Evolutionary conservation across 345 rosid genomes (phyloP).

Genomic region (Gossypium anomalum): DNA sequence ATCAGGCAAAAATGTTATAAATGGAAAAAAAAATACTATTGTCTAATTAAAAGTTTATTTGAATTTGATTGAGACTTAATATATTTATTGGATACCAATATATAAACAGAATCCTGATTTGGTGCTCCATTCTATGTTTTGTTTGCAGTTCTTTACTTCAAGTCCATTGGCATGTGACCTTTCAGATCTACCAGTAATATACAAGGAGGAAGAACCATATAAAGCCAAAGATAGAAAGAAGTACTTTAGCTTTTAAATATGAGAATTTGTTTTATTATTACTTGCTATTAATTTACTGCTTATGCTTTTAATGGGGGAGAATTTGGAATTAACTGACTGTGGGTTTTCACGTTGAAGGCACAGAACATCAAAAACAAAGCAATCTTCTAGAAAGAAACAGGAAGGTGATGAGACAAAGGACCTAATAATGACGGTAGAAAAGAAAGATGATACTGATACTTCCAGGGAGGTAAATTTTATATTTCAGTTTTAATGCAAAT

Average conservation of each 20-base stretch:
- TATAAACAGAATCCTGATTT: not conserved
- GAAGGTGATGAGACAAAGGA: conserved; percentile 23
- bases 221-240: conserved; percentile 28
- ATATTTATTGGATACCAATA: too few species aligned
- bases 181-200: conserved; percentile 43
- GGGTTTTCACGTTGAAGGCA: conserved; percentile 20
- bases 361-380: conserved; percentile 27
- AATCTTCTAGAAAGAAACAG: conserved; percentile 13
- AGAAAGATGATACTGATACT: conserved; percentile 33
- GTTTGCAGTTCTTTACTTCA: conserved; percentile 48
- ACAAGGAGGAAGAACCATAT: conserved; percentile 31
- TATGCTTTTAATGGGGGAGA: not conserved
- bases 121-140: not conserved
- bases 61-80: too few species aligned
- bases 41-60: too few species aligned
- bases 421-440: not conserved
- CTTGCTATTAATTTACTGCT: not conserved
- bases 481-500: not conserved
- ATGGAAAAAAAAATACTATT: too few species aligned
- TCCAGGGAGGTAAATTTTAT: conserved; percentile 40
- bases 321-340: not conserved
- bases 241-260: conserved; percentile 22
- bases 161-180: conserved; percentile 52
- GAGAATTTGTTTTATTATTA: not conserved
- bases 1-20: too few species aligned